Conservation (phyloP, 306 rosid genomes). For the Cucurbita maxima region DNA sequence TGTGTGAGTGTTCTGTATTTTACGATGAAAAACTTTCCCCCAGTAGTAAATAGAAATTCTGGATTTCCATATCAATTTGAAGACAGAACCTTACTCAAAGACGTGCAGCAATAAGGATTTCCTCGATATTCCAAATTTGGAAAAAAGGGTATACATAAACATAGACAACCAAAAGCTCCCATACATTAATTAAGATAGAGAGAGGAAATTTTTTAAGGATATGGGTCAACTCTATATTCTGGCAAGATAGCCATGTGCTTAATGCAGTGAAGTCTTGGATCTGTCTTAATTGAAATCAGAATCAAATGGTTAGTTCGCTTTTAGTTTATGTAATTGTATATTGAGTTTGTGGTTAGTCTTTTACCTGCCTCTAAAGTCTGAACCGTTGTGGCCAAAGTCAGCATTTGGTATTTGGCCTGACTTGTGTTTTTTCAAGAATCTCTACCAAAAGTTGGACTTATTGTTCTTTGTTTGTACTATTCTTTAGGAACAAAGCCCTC, state of each 20-base stretch:
- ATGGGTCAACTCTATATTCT: conserved; percentile 3
- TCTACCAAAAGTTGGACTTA: conserved; percentile 4
- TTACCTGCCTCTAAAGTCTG: neutral
- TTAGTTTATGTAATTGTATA: neutral
- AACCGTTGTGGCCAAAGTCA: neutral
- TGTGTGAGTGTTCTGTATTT: neutral
- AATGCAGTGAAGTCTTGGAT: conserved; percentile 1
- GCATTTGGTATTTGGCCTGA: neutral
- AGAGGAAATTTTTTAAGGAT: neutral
- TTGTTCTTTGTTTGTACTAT: neutral
- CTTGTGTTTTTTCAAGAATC: conserved; percentile 5
- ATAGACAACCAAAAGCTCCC: neutral
- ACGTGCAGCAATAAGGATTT: neutral
- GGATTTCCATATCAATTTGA: neutral
- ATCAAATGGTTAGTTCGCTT: conserved; percentile 10
- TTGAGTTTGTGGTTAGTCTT: neutral
- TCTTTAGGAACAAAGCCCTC: conserved; percentile 65
- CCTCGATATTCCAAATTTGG: neutral
- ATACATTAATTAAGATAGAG: neutral
- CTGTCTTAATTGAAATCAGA: neutral
- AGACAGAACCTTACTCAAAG: neutral
- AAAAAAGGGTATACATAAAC: neutral
- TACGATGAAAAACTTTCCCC: neutral
- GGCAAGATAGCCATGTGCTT: conserved; percentile 1
- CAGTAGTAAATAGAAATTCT: neutral